phyloP scores from a whole-genome alignment of 345 rosid genomes.

The Populus simonii region DNA sequence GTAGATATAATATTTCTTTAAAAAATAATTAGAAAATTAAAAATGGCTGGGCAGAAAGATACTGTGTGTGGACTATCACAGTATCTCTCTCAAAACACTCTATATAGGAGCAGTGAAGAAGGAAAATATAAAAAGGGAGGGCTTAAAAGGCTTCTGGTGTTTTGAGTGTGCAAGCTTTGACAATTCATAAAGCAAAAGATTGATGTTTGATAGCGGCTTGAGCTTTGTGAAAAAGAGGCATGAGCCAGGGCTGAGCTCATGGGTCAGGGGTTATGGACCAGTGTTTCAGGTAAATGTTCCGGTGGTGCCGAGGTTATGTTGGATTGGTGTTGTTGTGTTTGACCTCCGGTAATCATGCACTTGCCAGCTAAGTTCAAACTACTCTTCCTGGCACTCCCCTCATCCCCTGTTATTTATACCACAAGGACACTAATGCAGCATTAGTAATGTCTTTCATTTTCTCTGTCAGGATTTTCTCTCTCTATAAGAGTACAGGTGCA shows the following conservation, averaged over 20 bases:
- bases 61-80: neutral
- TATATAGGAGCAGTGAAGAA: neutral
- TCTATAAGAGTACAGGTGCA: neutral
- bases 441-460: neutral
- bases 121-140: neutral
- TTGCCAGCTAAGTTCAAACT: constrained; percentile 20
- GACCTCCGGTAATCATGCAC: constrained; percentile 18
- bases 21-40: neutral
- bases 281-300: neutral
- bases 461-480: neutral
- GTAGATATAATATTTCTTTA: neutral
- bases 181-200: constrained; percentile 12
- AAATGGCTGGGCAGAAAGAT: constrained; percentile 8
- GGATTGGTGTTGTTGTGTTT: neutral
- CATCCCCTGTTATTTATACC: neutral
- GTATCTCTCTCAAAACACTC: neutral
- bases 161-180: constrained; percentile 20
- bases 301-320: neutral
- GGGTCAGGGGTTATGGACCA: neutral
- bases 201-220: neutral
- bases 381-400: neutral
- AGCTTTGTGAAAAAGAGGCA: neutral
- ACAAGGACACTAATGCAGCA: neutral
- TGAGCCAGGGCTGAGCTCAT: neutral
- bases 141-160: neutral